Evolutionary conservation across 1,284 basidiomycete genomes (phyloP), one percentile per base, ranked within the genome.

Genomic region (Peniophora sp.): DNA sequence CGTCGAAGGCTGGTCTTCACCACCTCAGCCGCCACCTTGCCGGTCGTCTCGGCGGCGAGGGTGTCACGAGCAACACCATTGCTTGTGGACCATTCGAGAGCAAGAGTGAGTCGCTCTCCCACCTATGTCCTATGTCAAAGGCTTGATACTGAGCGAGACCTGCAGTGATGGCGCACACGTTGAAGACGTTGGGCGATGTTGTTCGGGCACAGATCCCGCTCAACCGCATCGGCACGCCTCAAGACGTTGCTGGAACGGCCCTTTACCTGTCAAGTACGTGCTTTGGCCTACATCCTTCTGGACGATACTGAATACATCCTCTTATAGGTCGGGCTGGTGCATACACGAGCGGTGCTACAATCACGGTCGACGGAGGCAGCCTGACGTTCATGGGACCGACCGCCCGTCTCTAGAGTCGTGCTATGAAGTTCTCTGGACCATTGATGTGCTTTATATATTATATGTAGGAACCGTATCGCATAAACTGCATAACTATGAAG

Each of bases 31-130:
- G 77, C 19, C 77, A 83, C 56, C 69, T 88, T 23, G 85, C 79
- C 1, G 74, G 74, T 16, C 68, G 79, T 12, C 71, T 87, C 11
- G 83, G 83, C 0, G 67, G 64, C 48, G 79, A 83, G 52, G 74
- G 77, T 2, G 79, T 88, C 56, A 77, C 78, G 16, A 79, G 81
- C 61, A 88, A 88, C 62, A 79, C 81, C 3, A 78, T 88, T 53
- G 83, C 84, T 2, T 82, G 82, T 52, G 85, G 76, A 2, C 70
- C 74, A 2, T 78, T 80, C 56, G 63, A 71, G 53, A 78, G 70
- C 61, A 77, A 75, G 64, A 71, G 78, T 78, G 55, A 49, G 68
- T 59, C 14, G 27, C 12, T 12, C 12, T 6, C 5, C 27, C 27
- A 6, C 6, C 10, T 45, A 17, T 22, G 17, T 6, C 23, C 20